Base-by-base conservation (phyloP, 2,329 filamentous ascomycete species). In the Chaetomium sp. region DNA sequence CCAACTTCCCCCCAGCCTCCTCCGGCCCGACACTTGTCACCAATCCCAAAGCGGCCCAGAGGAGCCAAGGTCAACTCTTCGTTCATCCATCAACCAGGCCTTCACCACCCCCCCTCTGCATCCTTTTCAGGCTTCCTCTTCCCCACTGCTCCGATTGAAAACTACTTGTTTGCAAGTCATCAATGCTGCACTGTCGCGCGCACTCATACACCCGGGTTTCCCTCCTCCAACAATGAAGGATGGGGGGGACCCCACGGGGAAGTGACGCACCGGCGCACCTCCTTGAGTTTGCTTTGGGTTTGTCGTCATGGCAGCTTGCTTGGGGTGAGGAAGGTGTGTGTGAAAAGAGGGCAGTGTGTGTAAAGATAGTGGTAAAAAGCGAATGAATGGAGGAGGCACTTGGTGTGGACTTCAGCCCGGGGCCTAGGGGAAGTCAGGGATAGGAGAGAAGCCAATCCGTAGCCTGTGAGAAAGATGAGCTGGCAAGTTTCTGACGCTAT, bases 111-210 rank as follows among this genome's bases (percentile, higher is more conserved):
- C 19, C 19, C 19, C 19, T 27, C 19, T 27, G 19, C 19, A 27
- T 27, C 19, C 19, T 27, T 27, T 27, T 27, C 19, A 27, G 19
- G 19, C 19, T 7, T 11, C 45, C 46, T 52, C 32, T 40, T 27
- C 12, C 45, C 46, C 47, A 36, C 46, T 58, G 65, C 69, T 72
- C 70, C 61, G 70, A 71, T 72, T 72, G 70, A 72, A 72, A 72
- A 72, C 70, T 72, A 71, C 67, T 52, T 64, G 57, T 45, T 43
- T 19, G 32, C 54, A 58, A 58, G 56, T 69, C 66, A 68, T 58
- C 5, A 60, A 65, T 63, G 64, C 61, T 56, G 58, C 61, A 36
- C 61, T 45, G 52, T 54, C 57, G 42, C 53, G 52, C 47, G 40
- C 9, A 32, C 7, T 8, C 6, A n/a, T 4, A 4, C 42, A 11